Evolutionary conservation across 345 rosid species (phyloP).

Genomic region (Jatropha curcas): DNA sequence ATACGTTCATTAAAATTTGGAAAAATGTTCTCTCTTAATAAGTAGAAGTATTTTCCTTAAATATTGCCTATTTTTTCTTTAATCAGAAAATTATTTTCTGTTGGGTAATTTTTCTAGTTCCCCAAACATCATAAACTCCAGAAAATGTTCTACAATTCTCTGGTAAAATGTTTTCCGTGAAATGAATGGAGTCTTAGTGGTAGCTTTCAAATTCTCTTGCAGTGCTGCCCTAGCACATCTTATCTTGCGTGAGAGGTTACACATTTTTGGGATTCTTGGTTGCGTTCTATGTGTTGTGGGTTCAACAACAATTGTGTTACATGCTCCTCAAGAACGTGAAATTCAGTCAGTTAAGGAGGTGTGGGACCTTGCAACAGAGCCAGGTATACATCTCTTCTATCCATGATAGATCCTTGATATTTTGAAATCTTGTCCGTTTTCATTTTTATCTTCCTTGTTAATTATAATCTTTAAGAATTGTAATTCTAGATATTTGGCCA

Average conservation of each 20-base stretch:
- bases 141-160: too few species aligned
- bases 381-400: conserved; percentile 15
- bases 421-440: neutral
- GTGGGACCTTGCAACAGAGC: conserved; percentile 33
- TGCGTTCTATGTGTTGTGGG: conserved; percentile 32
- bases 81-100: too few species aligned
- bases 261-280: conserved; percentile 32
- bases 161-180: too few species aligned
- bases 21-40: too few species aligned
- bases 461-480: neutral
- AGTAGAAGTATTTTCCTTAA: too few species aligned
- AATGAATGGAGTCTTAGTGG: too few species aligned
- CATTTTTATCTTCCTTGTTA: neutral
- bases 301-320: conserved; percentile 28
- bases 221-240: conserved; percentile 33
- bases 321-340: conserved; percentile 36
- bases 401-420: neutral
- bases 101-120: too few species aligned
- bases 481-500: neutral
- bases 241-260: conserved; percentile 27
- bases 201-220: conserved; percentile 11
- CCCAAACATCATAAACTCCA: too few species aligned
- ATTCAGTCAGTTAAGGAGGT: conserved; percentile 31
- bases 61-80: too few species aligned
- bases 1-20: too few species aligned